Evolutionary conservation across 169 alveolate species (phyloP), one percentile per base, ranked within the genome.

Genomic region (Cyclospora cayetanensis): DNA sequence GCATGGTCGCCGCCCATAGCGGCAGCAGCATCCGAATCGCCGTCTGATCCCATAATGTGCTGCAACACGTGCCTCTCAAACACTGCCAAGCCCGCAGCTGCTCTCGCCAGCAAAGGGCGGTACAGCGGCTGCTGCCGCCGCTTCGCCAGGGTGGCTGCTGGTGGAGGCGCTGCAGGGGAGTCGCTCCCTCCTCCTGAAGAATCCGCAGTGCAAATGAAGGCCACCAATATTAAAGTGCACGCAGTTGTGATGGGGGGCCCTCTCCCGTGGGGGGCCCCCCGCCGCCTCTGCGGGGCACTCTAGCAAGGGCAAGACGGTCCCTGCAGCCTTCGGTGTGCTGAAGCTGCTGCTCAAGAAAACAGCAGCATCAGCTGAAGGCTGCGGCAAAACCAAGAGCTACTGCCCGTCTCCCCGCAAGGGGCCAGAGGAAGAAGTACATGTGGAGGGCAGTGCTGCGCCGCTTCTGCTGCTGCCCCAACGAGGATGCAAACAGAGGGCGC

Each of bases 391-490:
- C 82, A 70, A 46, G 31, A 11, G 12, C 82, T 70, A 31, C 20
- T 27, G 82, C 76, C 22, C n/a, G 39, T 37, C 82, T 31, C 82
- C 46, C 12, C 15, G 11, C 37, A 27, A 29, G 20, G 18, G 43
- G 22, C 12, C 7, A 39, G 22, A 4, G 53, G 82, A 27, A 42
- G 7, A 70, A 46, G 60, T 15, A 46, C 60, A 11, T 7, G 60
- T 7, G 2, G 82, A 46, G 2, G 82, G 42, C 1, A 25, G 25
- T 70, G 82, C 82, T 70, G 82, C 82, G 82, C 82, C 11, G 82
- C 82, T 70, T 46, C 82, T 31, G 82, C 82, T n/a, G 82, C 82
- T 35, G 82, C 82, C 37, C 55, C 82, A 70, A 29, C 31, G 31
- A 39, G 37, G 29, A 35, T 35, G 31, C 82, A 70, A 70, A 34